Conservation (phyloP, 441 rosid species). For the Capsella rubella region DNA sequence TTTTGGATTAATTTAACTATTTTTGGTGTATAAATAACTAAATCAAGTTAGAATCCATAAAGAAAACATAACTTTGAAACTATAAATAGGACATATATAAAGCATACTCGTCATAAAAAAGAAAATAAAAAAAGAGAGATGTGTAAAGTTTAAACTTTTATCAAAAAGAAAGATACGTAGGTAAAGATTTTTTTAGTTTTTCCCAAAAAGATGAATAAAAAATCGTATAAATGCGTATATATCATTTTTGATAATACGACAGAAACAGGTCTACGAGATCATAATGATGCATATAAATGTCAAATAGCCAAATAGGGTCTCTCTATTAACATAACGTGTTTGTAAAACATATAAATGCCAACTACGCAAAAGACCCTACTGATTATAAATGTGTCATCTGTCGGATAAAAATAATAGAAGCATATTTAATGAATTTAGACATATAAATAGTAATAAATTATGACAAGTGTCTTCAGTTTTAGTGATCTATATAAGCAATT, state of each 20-base stretch:
- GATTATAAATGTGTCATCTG: constrained; percentile 14
- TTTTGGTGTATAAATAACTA: neutral
- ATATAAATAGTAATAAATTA: neutral
- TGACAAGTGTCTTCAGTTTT: neutral
- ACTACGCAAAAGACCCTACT: constrained; percentile 26
- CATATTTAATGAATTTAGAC: neutral
- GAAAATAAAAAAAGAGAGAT: too few species aligned
- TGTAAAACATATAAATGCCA: constrained; percentile 11
- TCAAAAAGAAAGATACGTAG: neutral
- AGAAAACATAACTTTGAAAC: neutral
- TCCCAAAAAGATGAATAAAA: neutral
- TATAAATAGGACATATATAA: neutral
- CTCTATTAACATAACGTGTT: constrained; percentile 12
- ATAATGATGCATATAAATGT: constrained; percentile 6
- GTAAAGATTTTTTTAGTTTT: neutral
- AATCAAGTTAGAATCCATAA: neutral
- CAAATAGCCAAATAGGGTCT: constrained; percentile 22
- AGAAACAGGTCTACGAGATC: constrained; percentile 24
- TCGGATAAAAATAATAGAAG: constrained; percentile 4
- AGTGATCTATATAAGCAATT: neutral
- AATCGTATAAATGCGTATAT: constrained; percentile 1
- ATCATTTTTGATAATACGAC: neutral
- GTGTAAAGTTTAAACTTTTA: neutral
- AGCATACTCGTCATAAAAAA: neutral
- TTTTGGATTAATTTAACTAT: constrained; percentile 1